phyloP scores from a whole-genome alignment of 73 alveolate species.

The Paramecium pentaurelia region DNA sequence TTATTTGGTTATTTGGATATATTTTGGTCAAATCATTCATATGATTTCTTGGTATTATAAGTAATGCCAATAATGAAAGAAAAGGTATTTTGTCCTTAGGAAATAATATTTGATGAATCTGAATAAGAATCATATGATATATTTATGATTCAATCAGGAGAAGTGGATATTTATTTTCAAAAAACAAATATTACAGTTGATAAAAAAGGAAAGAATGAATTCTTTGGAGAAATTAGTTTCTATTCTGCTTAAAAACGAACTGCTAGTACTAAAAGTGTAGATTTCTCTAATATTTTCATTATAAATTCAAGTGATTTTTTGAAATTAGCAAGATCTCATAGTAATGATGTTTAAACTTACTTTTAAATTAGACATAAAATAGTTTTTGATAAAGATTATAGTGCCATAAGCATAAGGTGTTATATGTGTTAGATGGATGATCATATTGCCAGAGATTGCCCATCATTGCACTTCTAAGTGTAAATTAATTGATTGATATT shows the following conservation, averaged over 20 bases:
- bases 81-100: conserved; percentile 58
- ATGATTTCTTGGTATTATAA: neutral
- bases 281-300: conserved; percentile 61
- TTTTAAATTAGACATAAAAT: neutral
- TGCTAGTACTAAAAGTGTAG: conserved; percentile 67
- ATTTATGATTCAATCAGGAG: conserved; percentile 64
- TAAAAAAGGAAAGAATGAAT: conserved; percentile 57
- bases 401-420: conserved; percentile 8
- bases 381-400: conserved; percentile 23
- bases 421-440: conserved; percentile 37
- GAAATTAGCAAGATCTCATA: neutral
- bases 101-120: conserved; percentile 61
- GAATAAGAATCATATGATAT: conserved; percentile 46
- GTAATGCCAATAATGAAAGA: neutral
- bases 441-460: conserved; percentile 45
- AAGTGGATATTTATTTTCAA: conserved; percentile 56
- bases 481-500: neutral
- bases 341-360: neutral
- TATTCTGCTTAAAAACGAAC: conserved; percentile 50
- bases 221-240: conserved; percentile 77
- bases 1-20: neutral
- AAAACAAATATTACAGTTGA: conserved; percentile 52
- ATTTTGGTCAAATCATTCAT: neutral
- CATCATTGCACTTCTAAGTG: conserved; percentile 35
- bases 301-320: neutral